Percentiles rank a stretch among this genome's conserved stretches.
These are phyloP conservation scores for Nemophila menziesii DNA, from an alignment of 257 asterid species.

Conservation along the genomic window DNA sequence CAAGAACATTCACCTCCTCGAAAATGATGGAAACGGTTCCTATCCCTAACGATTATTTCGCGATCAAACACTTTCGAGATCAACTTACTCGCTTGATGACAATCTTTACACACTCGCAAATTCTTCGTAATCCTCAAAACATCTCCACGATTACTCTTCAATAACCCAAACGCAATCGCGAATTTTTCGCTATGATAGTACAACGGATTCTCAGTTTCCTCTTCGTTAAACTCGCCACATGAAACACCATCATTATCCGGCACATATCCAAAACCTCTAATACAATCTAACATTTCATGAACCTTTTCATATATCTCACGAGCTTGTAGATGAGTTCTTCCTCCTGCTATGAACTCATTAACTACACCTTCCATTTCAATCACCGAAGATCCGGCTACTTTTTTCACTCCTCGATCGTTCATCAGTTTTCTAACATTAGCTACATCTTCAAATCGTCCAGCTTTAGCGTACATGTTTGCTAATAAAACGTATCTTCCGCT, in stretches of 20 bases:
- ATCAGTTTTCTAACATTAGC: conserved; percentile 60
- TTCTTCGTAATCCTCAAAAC: conserved; percentile 65
- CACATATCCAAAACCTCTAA: conserved; percentile 42
- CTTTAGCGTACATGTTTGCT: conserved; percentile 65
- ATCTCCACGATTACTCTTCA: conserved; percentile 49
- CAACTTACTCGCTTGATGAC: conserved; percentile 62
- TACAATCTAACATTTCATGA: conserved; percentile 45
- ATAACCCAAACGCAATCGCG: conserved; percentile 70
- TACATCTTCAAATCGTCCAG: conserved; percentile 66
- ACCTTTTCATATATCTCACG: conserved; percentile 49
- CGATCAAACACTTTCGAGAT: conserved; percentile 47
- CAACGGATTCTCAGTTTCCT: conserved; percentile 59
- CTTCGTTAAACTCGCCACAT: conserved; percentile 42
- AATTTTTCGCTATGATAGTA: conserved; percentile 67
- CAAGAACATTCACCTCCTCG: conserved; percentile 63
- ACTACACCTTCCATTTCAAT: conserved; percentile 51
- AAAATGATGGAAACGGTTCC: conserved; percentile 72
- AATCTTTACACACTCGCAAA: conserved; percentile 64
- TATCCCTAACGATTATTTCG: conserved; percentile 64
- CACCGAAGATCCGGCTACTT: conserved; percentile 52
- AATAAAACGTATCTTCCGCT: conserved; percentile 73
- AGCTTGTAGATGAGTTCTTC: conserved; percentile 54
- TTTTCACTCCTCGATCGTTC: conserved; percentile 76
- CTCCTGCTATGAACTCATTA: conserved; percentile 63
- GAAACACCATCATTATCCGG: conserved; percentile 36